A percentile compares a stretch with the other conserved stretches of the same genome.
Conservation (phyloP, 2,329 filamentous ascomycete species). For the Pyrenophora teres region DNA sequence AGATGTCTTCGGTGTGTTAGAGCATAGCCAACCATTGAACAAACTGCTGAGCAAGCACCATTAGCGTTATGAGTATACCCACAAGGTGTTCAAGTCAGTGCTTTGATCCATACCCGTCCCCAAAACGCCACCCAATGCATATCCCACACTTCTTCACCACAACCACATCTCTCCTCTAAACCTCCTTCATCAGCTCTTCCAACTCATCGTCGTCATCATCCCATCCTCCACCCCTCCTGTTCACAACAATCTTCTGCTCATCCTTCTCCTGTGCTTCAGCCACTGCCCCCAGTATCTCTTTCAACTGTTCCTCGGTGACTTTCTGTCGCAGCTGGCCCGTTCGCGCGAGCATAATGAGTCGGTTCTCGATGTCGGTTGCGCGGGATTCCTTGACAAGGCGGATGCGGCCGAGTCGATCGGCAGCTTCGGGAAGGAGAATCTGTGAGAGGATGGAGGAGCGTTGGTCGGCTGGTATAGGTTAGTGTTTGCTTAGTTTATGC, state of each 20-base stretch:
- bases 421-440: conserved; percentile 92
- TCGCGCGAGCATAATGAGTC: conserved; percentile 88
- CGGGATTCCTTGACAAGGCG: conserved; percentile 92
- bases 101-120: not conserved
- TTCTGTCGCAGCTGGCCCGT: conserved; percentile 84
- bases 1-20: too few relatives aligned
- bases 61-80: not conserved
- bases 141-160: not conserved
- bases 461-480: conserved; percentile 64
- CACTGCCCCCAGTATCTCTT: conserved; percentile 84
- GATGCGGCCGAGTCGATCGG: conserved; percentile 91
- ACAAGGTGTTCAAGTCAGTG: not conserved
- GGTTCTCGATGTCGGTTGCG: conserved; percentile 87
- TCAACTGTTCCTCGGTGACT: conserved; percentile 90
- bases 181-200: conserved; percentile 54
- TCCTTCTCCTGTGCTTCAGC: conserved; percentile 72
- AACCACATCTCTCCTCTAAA: conserved; percentile 20
- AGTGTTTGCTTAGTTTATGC: not conserved
- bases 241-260: conserved; percentile 78
- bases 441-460: conserved; percentile 80
- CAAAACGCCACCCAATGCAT: conserved; percentile 21
- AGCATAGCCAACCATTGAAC: not conserved
- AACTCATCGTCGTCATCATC: conserved; percentile 84
- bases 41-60: not conserved
- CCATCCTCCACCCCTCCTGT: conserved; percentile 73